These are phyloP conservation scores for Trametes cubensis DNA, from an alignment of 768 basidiomycete genomes.

Conservation along the genomic window DNA sequence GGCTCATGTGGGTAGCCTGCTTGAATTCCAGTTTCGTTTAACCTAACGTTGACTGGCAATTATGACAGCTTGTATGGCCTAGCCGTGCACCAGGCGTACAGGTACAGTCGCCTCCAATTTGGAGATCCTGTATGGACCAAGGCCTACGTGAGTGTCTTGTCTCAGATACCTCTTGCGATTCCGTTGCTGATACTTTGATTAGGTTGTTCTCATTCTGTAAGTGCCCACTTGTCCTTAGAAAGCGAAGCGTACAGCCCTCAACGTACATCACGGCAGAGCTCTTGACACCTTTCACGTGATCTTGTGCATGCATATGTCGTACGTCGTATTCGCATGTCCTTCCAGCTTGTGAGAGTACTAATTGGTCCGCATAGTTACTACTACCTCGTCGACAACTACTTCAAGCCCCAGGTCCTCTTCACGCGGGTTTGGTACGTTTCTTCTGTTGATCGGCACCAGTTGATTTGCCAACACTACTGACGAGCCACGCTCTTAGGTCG, in stretches of 20 bases:
- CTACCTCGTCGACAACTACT: too few relatives aligned
- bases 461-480: too few relatives aligned
- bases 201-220: not conserved
- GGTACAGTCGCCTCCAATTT: not conserved
- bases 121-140: not conserved
- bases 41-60: too few relatives aligned
- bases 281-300: conserved; percentile 1
- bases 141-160: not conserved
- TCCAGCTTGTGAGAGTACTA: too few relatives aligned
- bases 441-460: too few relatives aligned
- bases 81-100: conserved; percentile 5
- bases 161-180: not conserved
- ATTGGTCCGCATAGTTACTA: too few relatives aligned
- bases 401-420: too few relatives aligned
- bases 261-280: not conserved
- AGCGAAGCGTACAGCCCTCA: not conserved
- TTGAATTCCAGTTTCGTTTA: too few relatives aligned
- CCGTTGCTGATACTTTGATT: not conserved
- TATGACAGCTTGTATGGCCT: conserved; percentile 4
- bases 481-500: too few relatives aligned
- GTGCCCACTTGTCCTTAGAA: not conserved
- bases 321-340: not conserved
- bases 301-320: conserved; percentile 5
- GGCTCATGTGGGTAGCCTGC: not conserved
- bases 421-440: too few relatives aligned